Evolutionary conservation across 257 asterid species (phyloP).

Genomic region (Capsicum chinense): DNA sequence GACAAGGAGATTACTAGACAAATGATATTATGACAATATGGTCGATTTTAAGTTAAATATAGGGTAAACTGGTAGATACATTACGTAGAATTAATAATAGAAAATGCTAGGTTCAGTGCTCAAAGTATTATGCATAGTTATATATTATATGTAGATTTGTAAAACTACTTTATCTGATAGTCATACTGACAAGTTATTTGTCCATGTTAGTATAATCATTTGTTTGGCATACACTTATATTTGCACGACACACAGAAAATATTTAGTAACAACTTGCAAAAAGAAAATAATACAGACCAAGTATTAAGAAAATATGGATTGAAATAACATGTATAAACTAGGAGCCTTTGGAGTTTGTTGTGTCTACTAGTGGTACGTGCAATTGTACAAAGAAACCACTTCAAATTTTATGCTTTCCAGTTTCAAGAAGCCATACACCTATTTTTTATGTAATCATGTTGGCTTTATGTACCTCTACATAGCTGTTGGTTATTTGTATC

Average conservation of each 20-base stretch:
- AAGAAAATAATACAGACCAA: not conserved
- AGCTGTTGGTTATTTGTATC: not conserved
- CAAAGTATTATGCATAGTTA: not conserved
- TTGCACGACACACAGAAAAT: not conserved
- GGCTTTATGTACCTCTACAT: not conserved
- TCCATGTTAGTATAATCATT: not conserved
- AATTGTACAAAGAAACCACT: not conserved
- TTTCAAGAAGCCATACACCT: not conserved
- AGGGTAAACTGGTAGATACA: not conserved
- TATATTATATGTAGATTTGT: not conserved
- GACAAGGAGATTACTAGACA: too few species aligned
- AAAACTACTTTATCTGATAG: not conserved
- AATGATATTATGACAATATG: too few species aligned
- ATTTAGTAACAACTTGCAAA: not conserved
- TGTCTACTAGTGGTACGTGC: not conserved
- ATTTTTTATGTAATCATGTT: not conserved
- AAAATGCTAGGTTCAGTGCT: not conserved
- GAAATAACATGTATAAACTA: not conserved
- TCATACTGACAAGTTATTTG: not conserved
- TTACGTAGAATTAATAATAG: not conserved
- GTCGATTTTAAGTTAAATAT: not conserved
- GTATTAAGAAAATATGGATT: not conserved
- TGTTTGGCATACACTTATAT: not conserved
- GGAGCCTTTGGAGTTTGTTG: not conserved
- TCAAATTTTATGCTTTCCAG: not conserved